Evolutionary conservation across 164 flowering plant species (phyloP).

Genomic region (Cinnamomum chago): DNA sequence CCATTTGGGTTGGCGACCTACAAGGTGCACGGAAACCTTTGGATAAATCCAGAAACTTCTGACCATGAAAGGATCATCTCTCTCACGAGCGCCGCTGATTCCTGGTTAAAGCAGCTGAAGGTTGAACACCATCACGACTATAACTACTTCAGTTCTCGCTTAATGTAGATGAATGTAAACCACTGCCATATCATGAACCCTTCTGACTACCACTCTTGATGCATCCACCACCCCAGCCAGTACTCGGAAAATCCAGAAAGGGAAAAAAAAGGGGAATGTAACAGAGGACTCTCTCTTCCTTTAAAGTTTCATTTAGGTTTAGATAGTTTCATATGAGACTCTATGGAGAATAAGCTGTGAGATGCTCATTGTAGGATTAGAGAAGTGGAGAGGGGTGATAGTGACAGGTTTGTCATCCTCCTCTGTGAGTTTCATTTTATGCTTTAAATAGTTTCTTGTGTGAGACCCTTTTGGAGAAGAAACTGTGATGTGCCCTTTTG

Average conservation of each 20-base stretch:
- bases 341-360: too few species aligned
- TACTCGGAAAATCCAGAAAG: neutral
- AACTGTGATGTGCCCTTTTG: neutral
- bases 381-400: neutral
- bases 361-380: neutral
- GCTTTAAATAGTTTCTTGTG: neutral
- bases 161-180: neutral
- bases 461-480: neutral
- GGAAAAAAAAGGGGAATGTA: neutral
- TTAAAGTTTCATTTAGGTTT: too few species aligned
- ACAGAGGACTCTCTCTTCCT: neutral
- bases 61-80: conserved; percentile 25
- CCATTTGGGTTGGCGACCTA: conserved; percentile 56
- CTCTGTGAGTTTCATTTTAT: neutral
- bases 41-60: conserved; percentile 28
- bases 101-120: conserved; percentile 60
- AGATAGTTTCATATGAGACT: too few species aligned
- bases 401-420: conserved; percentile 1
- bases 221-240: neutral
- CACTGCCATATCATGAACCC: neutral
- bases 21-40: conserved; percentile 44
- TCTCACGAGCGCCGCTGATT: conserved; percentile 47
- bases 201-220: neutral
- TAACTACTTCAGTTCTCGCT: conserved; percentile 28
- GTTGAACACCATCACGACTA: conserved; percentile 48